Conservation (phyloP, 495 filamentous ascomycete species). For the Xylaria venustula region DNA sequence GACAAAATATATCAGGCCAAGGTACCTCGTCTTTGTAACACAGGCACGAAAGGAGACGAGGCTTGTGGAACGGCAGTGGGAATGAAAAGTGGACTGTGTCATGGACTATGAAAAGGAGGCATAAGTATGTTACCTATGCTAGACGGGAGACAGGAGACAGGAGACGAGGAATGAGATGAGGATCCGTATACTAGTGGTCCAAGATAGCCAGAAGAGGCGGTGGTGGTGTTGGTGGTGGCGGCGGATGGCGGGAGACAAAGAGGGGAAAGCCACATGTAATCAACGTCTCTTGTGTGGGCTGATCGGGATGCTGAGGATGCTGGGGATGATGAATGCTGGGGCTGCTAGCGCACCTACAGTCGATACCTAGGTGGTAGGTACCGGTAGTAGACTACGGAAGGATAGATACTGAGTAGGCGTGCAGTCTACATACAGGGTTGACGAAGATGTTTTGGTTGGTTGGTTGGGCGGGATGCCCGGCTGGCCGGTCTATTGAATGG, state of each 20-base stretch:
- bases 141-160: background rate
- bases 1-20: background rate
- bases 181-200: too few relatives aligned
- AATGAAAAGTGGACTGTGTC: constrained; percentile 6
- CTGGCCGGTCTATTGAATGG: too few relatives aligned
- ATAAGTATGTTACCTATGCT: background rate
- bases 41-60: background rate
- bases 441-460: background rate
- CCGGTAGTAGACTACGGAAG: too few relatives aligned
- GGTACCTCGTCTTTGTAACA: background rate
- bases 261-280: constrained; percentile 8
- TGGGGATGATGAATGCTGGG: background rate
- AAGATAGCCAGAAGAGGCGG: background rate
- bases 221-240: background rate
- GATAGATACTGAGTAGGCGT: background rate
- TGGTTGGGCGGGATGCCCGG: constrained; percentile 2
- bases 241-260: constrained; percentile 3
- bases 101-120: constrained; percentile 12
- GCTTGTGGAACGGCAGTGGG: background rate
- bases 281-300: constrained; percentile 6
- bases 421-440: background rate
- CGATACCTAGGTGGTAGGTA: too few relatives aligned
- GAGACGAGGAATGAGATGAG: background rate
- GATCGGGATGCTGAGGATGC: background rate
- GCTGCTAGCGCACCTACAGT: too few relatives aligned